These are phyloP conservation scores for Piper betle DNA, from an alignment of 164 flowering plant genomes.

Conservation along the genomic window DNA sequence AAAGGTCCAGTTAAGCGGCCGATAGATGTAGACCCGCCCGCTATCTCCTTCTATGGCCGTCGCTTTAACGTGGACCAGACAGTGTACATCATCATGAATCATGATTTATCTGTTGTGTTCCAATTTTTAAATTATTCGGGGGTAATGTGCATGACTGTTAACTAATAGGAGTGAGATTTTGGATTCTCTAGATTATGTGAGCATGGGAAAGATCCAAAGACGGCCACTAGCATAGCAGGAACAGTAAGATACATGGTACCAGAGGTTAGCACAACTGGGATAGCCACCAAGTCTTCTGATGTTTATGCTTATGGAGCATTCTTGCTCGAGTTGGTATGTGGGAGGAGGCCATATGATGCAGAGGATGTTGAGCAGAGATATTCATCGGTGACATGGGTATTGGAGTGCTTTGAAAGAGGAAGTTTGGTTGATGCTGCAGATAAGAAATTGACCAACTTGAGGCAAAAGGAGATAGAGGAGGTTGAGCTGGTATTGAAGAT, in stretches of 20 bases:
- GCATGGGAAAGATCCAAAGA: not conserved
- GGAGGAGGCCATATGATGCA: not conserved
- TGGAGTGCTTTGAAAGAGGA: not conserved
- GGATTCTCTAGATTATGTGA: not conserved
- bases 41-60: too few species aligned
- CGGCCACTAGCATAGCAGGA: not conserved
- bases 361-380: not conserved
- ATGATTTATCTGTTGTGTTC: too few species aligned
- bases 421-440: not conserved
- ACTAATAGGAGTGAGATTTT: too few species aligned
- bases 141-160: too few species aligned
- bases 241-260: not conserved
- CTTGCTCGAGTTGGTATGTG: not conserved
- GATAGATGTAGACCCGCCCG: too few species aligned
- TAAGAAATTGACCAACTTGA: not conserved
- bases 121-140: too few species aligned
- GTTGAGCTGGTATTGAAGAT: too few species aligned
- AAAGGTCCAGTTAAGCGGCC: too few species aligned
- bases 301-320: not conserved
- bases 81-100: too few species aligned
- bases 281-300: not conserved
- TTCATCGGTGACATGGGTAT: not conserved
- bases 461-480: too few species aligned
- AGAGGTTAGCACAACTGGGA: not conserved
- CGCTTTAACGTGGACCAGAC: too few species aligned